These are phyloP conservation scores for Sporothrix curviconia DNA, from an alignment of 2,329 filamentous ascomycete genomes.

Conservation along the genomic window DNA sequence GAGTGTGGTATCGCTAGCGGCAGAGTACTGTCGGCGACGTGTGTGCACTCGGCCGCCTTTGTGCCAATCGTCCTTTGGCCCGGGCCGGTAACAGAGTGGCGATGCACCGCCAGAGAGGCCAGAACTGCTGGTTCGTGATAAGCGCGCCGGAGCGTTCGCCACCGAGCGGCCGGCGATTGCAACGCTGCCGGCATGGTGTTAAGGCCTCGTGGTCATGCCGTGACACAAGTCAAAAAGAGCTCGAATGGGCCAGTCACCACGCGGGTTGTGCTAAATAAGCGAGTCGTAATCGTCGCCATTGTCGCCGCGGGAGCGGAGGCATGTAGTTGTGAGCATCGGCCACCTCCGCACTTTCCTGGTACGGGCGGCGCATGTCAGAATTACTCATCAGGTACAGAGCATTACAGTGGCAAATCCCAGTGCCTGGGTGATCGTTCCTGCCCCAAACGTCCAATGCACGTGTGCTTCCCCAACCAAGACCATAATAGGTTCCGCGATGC, in stretches of 20 bases:
- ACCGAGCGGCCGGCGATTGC: not conserved
- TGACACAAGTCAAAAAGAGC: too few relatives aligned
- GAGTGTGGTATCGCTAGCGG: not conserved
- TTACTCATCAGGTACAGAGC: conserved; percentile 13
- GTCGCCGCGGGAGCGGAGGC: not conserved
- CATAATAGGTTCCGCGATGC: too few relatives aligned
- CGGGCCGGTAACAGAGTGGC: not conserved
- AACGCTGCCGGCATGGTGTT: not conserved
- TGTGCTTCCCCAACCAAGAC: not conserved
- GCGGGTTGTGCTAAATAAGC: too few relatives aligned
- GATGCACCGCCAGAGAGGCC: not conserved
- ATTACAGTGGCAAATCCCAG: not conserved
- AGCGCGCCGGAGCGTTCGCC: conserved; percentile 2
- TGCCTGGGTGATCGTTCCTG: not conserved
- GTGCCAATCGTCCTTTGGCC: not conserved
- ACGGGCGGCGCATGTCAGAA: not conserved
- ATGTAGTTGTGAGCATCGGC: conserved; percentile 4
- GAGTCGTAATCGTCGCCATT: too few relatives aligned
- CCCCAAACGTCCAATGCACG: not conserved
- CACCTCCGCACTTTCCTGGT: not conserved
- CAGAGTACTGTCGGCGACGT: not conserved
- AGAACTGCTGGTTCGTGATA: not conserved
- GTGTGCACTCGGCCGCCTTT: not conserved
- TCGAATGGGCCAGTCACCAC: too few relatives aligned
- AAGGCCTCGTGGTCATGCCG: not conserved